Base-by-base conservation (phyloP, 1,284 basidiomycete genomes). In the Wolfiporia cocos region DNA sequence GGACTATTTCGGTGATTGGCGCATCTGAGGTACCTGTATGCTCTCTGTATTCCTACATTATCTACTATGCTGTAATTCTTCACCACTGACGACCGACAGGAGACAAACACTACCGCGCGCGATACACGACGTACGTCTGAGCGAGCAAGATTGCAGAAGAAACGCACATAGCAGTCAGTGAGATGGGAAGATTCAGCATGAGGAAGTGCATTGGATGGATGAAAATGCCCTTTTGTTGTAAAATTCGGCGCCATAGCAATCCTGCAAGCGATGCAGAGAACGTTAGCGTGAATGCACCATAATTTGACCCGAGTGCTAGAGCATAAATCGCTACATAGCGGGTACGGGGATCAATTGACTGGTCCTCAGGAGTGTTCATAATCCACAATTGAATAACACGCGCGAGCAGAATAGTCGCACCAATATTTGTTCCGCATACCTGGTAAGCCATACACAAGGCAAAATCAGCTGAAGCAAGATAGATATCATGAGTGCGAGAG, bases 371-470 rank as follows among this genome's bases (percentile, higher is more conserved):
- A 35, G 55, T 41, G 7, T 48, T 32, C 5, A 50, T 35, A 11
- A 58, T 44, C 66, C 66, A 70, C 24, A 62, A 56, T 47, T 71
- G 71, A 5, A 81, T 58, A 26, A 82, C 71, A 33, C 81, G 71
- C 33, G 81, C 78, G 18, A 97, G 76, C 21, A 99, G 73, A 57
- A 99, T 95, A 0, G 94, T 97, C 2, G 92, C 89, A 31, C 94
- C 95, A 43, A 98, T 97, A 61, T 97, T 97, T 9, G 94, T 97
- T 0, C 93, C 93, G 18, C 88, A 81, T 37, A 93, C 59, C 75
- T 71, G 49, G 39, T 33, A 18, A 41, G n/a, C n/a, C n/a, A n/a
- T n/a, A n/a, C n/a, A n/a, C n/a, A n/a, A n/a, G n/a, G n/a, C n/a
- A n/a, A n/a, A n/a, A n/a, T n/a, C n/a, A n/a, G n/a, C n/a, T n/a